Conservation (phyloP, 331 rosid genomes). For the Quercus tomentella region DNA sequence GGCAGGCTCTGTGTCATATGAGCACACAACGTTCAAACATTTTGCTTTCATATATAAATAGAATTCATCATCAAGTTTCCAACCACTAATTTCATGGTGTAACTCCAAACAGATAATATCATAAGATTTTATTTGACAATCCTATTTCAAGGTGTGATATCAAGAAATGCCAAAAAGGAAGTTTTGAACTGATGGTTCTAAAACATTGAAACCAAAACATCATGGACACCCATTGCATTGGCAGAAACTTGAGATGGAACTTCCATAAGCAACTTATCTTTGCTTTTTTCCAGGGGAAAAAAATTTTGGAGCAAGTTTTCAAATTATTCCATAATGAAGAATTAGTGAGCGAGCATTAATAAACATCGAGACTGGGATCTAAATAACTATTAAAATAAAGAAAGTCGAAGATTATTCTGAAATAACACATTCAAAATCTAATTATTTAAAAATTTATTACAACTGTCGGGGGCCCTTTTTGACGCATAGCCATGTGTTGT, state of each 20-base stretch:
- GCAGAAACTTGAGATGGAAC: too few relatives aligned
- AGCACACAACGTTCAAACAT: not conserved
- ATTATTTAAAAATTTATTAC: too few relatives aligned
- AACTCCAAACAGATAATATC: not conserved
- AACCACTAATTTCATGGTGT: not conserved
- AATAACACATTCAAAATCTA: too few relatives aligned
- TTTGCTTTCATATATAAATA: not conserved
- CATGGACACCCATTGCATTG: not conserved
- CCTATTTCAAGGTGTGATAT: not conserved
- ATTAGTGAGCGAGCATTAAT: too few relatives aligned
- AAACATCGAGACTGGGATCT: too few relatives aligned
- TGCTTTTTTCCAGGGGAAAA: too few relatives aligned
- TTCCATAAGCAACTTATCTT: not conserved
- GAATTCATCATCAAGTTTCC: not conserved
- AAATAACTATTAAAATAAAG: too few relatives aligned
- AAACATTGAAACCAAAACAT: not conserved
- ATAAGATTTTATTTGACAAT: not conserved
- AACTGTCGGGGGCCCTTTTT: rapidly evolving
- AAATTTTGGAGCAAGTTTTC: too few relatives aligned
- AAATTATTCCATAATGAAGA: too few relatives aligned
- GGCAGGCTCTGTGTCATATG: not conserved
- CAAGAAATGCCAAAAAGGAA: not conserved
- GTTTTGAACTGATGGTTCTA: not conserved
- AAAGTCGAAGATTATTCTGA: too few relatives aligned
- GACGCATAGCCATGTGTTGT: rapidly evolving